Base-by-base conservation (phyloP, 1,284 basidiomycete genomes). In the Ganoderma leucocontextum region DNA sequence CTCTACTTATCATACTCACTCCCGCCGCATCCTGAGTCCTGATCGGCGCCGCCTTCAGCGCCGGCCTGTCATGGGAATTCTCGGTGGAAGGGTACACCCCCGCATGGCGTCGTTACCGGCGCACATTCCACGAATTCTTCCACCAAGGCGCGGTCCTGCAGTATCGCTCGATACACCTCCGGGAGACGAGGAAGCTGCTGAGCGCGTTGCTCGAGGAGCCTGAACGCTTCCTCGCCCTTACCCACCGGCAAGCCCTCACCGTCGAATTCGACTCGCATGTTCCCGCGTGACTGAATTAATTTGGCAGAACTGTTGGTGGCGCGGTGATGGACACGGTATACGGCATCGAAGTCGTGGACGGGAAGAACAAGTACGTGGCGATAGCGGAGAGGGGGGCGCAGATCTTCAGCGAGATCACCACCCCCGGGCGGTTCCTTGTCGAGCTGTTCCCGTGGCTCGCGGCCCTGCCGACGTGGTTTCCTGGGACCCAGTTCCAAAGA, bases 301-400 rank as follows among this genome's bases (percentile, higher is more conserved):
- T 9, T 36, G 55, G 35, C 19, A 57, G 80, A 25, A 69, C 72
- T 36, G 70, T 74, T 47, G 77, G 74, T 8, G 77, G 77, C 7
- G 73, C 78, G 36, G 77, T 77, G 41, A 72, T 79, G 65, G 67
- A 66, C 29, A 72, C 80, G 36, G 68, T 77, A 2, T 75, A 82
- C 66, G 81, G 80, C 29, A 76, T 80, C 55, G 68, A 75, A 22
- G 73, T 75, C 12, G 63, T 72, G n/a, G 74, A 75, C 13, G 64
- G 65, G 1, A 67, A 74, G 12, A 78, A 81, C 19, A 19, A 39
- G 17, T 66, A 64, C 42, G 52, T 70, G n/a, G 33, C 22, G 36
- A 36, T 68, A 2, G 66, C 66, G 2, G 64, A 70, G 38, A 41
- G 42, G 15, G 62, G 49, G 0, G 63, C 58, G 10, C 41, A 53